phyloP scores from a whole-genome alignment of 2,329 filamentous ascomycete genomes.

The Madurella mycetomatis region DNA sequence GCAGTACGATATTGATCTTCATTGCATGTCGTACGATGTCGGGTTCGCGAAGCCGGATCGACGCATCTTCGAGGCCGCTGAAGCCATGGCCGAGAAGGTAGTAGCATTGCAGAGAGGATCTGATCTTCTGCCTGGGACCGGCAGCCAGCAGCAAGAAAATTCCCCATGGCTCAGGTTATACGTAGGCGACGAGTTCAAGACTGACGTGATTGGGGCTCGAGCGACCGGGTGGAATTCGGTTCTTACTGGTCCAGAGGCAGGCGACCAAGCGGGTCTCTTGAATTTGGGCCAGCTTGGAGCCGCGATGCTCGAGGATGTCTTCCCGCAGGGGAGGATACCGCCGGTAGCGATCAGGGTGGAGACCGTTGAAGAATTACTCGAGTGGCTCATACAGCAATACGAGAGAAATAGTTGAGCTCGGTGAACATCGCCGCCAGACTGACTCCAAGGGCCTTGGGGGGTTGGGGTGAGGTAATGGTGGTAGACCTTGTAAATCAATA shows the following conservation, averaged over 20 bases:
- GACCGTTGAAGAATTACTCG: not conserved
- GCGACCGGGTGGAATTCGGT: conserved; percentile 19
- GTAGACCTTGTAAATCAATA: too few species aligned
- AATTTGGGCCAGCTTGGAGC: not conserved
- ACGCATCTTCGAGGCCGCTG: conserved; percentile 53
- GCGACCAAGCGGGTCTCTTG: not conserved
- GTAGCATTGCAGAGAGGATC: not conserved
- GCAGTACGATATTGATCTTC: conserved; percentile 46
- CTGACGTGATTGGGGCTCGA: conserved; percentile 12
- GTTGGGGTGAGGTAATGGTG: too few species aligned
- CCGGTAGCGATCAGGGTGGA: not conserved
- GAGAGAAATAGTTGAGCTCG: too few species aligned
- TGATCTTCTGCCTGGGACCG: not conserved
- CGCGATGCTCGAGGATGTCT: not conserved
- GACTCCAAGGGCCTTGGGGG: too few species aligned
- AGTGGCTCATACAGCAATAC: conserved; percentile 2
- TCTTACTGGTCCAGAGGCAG: not conserved
- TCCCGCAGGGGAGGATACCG: not conserved
- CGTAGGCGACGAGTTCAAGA: conserved; percentile 19
- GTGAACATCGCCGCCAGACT: too few species aligned
- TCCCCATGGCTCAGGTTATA: conserved; percentile 17
- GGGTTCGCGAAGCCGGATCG: conserved; percentile 55
- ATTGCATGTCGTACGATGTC: conserved; percentile 60
- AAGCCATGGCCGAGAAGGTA: conserved; percentile 32
- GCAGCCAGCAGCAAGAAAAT: not conserved